Conservation (phyloP, 1,139 yeast genomes). For the Saccharomyces hybrid region DNA sequence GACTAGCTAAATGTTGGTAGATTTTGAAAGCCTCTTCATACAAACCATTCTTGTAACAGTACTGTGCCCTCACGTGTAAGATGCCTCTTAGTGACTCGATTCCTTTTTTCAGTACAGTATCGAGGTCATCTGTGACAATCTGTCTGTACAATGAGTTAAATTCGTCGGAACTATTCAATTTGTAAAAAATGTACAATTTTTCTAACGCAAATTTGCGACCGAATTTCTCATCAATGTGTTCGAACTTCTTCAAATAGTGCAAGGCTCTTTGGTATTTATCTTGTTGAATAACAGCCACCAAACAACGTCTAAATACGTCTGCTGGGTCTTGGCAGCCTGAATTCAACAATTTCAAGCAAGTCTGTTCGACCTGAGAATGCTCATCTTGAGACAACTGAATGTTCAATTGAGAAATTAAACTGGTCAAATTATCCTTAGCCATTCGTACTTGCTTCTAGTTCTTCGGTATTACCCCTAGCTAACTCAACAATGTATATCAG, state of each 20-base stretch:
- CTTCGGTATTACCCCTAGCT: not conserved
- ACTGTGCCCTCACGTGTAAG: slow-evolving; percentile 76
- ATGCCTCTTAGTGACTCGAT: slow-evolving; percentile 41
- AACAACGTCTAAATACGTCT: slow-evolving; percentile 41
- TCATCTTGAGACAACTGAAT: slow-evolving; percentile 41
- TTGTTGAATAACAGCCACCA: slow-evolving; percentile 63
- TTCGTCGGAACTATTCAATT: slow-evolving; percentile 42
- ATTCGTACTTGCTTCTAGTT: slow-evolving; percentile 6
- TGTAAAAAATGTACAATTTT: slow-evolving; percentile 63
- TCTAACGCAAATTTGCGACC: slow-evolving; percentile 40
- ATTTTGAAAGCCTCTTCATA: slow-evolving; percentile 46
- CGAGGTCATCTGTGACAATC: slow-evolving; percentile 26
- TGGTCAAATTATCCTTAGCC: slow-evolving; percentile 33
- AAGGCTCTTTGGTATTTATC: slow-evolving; percentile 59
- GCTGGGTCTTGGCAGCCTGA: slow-evolving; percentile 38
- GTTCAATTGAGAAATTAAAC: slow-evolving; percentile 40
- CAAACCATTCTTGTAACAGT: slow-evolving; percentile 59
- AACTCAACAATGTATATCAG: not conserved
- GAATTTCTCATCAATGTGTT: slow-evolving; percentile 33
- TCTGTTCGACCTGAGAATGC: slow-evolving; percentile 40
- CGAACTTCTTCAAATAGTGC: slow-evolving; percentile 39
- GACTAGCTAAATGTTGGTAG: slow-evolving; percentile 43
- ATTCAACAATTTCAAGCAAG: slow-evolving; percentile 38
- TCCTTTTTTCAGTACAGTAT: slow-evolving; percentile 15
- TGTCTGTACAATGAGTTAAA: slow-evolving; percentile 37